A percentile compares a stretch with the other conserved stretches of the same genome.
Evolutionary conservation across 495 filamentous ascomycete species (phyloP).

Genomic region (Bacidia rubella): DNA sequence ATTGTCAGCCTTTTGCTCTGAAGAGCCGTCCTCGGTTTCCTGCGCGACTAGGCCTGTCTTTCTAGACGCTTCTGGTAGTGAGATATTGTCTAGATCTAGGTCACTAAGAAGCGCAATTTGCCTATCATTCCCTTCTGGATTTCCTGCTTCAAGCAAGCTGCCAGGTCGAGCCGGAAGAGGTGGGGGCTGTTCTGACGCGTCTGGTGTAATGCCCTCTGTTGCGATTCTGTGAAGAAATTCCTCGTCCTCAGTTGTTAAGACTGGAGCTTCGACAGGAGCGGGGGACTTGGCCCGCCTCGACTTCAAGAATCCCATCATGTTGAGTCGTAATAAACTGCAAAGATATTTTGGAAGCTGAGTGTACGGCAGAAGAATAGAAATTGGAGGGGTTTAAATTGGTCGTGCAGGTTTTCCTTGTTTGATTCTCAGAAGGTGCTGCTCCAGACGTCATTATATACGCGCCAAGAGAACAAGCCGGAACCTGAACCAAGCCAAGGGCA

Average conservation of each 20-base stretch:
- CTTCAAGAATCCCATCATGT: conserved; percentile 32
- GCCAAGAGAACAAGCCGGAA: no score
- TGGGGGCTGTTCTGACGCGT: conserved; percentile 18
- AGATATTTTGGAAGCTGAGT: not conserved
- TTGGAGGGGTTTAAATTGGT: no score
- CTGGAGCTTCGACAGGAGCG: conserved; percentile 29
- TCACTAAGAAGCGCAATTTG: conserved; percentile 23
- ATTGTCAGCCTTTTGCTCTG: conserved; percentile 12
- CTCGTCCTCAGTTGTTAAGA: conserved; percentile 43
- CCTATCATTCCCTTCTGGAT: conserved; percentile 18
- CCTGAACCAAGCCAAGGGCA: no score
- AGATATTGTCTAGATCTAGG: conserved; percentile 20
- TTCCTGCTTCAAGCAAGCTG: conserved; percentile 11
- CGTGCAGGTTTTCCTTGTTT: no score
- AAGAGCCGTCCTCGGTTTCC: conserved; percentile 7
- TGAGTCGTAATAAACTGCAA: no score
- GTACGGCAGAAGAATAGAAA: not conserved
- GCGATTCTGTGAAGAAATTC: conserved; percentile 39
- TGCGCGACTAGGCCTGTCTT: not conserved
- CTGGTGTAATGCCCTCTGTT: conserved; percentile 15
- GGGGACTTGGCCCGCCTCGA: conserved; percentile 21
- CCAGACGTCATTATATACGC: no score
- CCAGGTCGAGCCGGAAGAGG: conserved; percentile 13
- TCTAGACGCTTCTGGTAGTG: conserved; percentile 27
- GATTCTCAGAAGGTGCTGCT: no score